Base-by-base conservation (phyloP, 257 asterid genomes). In the Petunia axillaris region DNA sequence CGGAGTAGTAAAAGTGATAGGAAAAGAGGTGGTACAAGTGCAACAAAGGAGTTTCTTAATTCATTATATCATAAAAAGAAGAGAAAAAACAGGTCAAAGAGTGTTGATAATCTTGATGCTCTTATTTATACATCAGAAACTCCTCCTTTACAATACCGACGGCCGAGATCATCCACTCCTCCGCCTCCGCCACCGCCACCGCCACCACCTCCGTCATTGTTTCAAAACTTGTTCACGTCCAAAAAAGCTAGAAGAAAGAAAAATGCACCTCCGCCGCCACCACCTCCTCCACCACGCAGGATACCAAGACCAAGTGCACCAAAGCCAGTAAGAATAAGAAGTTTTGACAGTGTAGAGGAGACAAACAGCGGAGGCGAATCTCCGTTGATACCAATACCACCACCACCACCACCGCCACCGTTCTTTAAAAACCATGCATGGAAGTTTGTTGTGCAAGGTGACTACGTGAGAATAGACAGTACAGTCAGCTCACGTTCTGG, bases 401-500 rank as follows among this genome's bases (percentile, higher is more conserved):
- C 88, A 1, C 93, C 98, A 0, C 98, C 97, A 0, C 98, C 97
- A 0, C 94, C 96, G 1, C 90, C 97, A 59, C 87, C 92, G 15
- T 89, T 89, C 90, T 84, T 83, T 65, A 92, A 84, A 63, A 84
- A 78, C 55, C 89, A 92, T 75, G 89, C 90, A 2, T 93, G 98
- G 99, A 93, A 83, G 82, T 95, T 95, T 37, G 94, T 89, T 15
- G 88, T 95, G 80, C 91, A 90, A 81, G 99, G 98, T 3, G 99
- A 93, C 64, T 95, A 90, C 85, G 94, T 90, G 44, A 86, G 97
- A 77, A 66, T 95, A 39, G 88, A 92, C 83, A 93, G 98, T 87
- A 83, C 25, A 38, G 54, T 67, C 79, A 91, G 97, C 85, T 91
- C 97, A 55, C 85, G 97, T 59, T 88, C 94, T 44, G 96, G 86